Percentiles rank a stretch among this genome's conserved stretches.
These are phyloP conservation scores for Diaporthe sp. DNA, from an alignment of 2,329 filamentous ascomycete species.

Conservation along the genomic window DNA sequence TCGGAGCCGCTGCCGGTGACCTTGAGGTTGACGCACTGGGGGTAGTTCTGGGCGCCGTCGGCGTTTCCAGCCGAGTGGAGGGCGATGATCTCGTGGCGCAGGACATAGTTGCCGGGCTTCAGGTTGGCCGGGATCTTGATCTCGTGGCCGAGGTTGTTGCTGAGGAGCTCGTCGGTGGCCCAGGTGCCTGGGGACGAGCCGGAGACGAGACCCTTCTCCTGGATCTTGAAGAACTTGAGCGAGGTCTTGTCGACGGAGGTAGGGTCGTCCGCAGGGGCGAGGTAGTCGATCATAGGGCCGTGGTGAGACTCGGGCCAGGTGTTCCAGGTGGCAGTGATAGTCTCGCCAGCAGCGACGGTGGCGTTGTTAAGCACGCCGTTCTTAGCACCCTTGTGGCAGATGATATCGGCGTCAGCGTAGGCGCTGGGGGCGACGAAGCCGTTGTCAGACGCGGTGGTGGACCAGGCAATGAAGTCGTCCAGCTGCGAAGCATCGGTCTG, in stretches of 20 bases:
- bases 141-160: constrained; percentile 59
- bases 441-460: constrained; percentile 49
- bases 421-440: constrained; percentile 58
- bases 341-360: constrained; percentile 53
- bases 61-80: constrained; percentile 56
- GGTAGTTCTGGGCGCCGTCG: constrained; percentile 62
- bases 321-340: constrained; percentile 55
- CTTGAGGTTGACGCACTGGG: constrained; percentile 62
- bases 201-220: constrained; percentile 65
- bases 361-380: constrained; percentile 51
- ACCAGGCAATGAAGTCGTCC: constrained; percentile 42
- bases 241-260: constrained; percentile 64
- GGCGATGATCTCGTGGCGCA: constrained; percentile 64
- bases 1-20: constrained; percentile 55
- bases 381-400: constrained; percentile 53
- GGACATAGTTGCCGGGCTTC: constrained; percentile 57
- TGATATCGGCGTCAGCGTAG: constrained; percentile 54
- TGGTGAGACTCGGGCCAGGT: constrained; percentile 56
- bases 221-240: constrained; percentile 76
- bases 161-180: constrained; percentile 64
- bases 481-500: constrained; percentile 34
- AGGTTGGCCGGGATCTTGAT: constrained; percentile 58
- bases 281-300: constrained; percentile 73
- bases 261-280: constrained; percentile 71
- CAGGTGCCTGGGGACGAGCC: constrained; percentile 61